phyloP scores from a whole-genome alignment of 2,329 filamentous ascomycete species.

The Podosphaera xanthii region DNA sequence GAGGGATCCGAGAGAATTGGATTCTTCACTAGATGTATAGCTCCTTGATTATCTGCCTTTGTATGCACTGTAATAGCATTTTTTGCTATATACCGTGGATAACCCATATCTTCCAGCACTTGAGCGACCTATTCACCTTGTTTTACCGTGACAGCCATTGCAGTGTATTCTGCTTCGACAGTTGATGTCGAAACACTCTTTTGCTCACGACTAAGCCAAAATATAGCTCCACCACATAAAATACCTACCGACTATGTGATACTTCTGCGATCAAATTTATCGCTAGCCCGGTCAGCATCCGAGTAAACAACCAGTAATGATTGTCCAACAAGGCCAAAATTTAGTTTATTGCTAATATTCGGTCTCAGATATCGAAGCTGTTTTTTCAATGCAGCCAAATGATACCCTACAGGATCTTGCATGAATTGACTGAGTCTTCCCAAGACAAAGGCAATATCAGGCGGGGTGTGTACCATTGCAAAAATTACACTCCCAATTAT shows the following conservation, averaged over 20 bases:
- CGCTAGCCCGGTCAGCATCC: background rate
- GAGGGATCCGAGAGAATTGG: background rate
- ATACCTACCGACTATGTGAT: background rate
- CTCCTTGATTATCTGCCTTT: background rate
- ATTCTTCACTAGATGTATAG: background rate
- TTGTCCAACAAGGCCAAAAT: background rate
- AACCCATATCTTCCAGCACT: background rate
- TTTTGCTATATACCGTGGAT: background rate
- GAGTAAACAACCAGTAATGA: background rate
- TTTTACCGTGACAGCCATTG: background rate
- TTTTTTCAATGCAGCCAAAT: no score
- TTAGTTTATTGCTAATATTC: no score
- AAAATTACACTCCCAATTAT: background rate
- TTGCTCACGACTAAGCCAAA: background rate
- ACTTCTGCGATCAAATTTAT: background rate
- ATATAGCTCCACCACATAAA: constrained; percentile 1
- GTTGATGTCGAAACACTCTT: background rate
- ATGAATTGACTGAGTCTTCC: no score
- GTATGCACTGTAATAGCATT: background rate
- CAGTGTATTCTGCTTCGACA: background rate
- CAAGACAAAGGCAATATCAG: no score
- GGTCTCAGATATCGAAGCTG: no score
- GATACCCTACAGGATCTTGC: no score
- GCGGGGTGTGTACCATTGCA: background rate
- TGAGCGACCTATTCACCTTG: background rate